Evolutionary conservation across 75 land plant species (phyloP), one percentile per base, ranked within the genome.

Genomic region (Gnetum montanum): DNA sequence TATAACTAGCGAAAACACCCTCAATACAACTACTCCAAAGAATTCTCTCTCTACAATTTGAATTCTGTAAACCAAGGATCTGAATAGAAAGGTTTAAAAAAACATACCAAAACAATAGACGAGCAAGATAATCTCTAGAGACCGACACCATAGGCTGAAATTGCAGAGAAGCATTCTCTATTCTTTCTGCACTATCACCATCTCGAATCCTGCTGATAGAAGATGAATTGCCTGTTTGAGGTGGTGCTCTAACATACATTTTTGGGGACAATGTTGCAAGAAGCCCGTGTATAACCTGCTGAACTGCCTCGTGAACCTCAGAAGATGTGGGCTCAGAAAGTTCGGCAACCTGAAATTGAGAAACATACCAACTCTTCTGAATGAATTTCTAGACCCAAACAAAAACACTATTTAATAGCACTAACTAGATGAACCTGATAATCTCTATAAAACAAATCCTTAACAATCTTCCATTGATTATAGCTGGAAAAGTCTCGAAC

Each of bases 111-210:
- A 90, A 90, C 1, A 90, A 72, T 7, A 90, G 76, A 4, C 96
- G 85, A 19, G 96, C 96, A 43, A 90, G 69, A 59, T 90, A 86
- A 55, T 90, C 96, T n/a, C 96, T 71, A 16, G 84, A 59, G 29
- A 88, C 71, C 8, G 87, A 72, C 30, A 85, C 59, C 26, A 74
- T 73, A 4, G 96, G 86, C 54, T 86, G 82, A 45, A 80, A 83
- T 7, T 77, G 76, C 43, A 90, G 56, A 15, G 93, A 64, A 36
- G 81, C 58, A 49, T 71, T 69, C 49, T 78, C 80, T 38, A 78
- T 50, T 62, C 68, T 54, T 49, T 80, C 82, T 3, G 78, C 58
- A 47, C 65, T 68, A 43, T 77, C 84, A 40, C 51, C 69, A 43
- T 71, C 70, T 56, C 70, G 27, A n/a, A 44, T 16, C 54, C 62